Conservation (phyloP, 371 early-diverging fungal species). For the Mortierella sp. region DNA sequence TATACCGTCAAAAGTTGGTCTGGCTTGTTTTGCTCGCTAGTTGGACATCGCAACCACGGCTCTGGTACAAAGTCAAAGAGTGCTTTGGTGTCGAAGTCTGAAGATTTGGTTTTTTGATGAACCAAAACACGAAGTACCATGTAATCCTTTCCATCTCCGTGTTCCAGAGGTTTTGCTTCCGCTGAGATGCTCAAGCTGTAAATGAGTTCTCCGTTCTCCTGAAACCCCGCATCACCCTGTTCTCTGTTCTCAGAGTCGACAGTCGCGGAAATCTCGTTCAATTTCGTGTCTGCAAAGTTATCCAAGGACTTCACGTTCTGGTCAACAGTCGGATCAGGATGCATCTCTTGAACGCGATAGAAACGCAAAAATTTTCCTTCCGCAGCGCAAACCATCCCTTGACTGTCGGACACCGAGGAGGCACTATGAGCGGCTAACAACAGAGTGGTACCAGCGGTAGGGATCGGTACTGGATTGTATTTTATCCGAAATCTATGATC, state of each 20-base stretch:
- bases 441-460: constrained; percentile 25
- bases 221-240: too few relatives aligned
- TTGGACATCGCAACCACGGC: background rate
- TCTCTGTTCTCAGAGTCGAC: too few relatives aligned
- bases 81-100: too few relatives aligned
- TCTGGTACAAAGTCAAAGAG: background rate
- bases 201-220: too few relatives aligned
- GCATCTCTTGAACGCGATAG: background rate
- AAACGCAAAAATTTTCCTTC: constrained; percentile 12
- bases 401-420: constrained; percentile 7
- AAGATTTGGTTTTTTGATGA: too few relatives aligned
- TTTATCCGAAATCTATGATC: constrained; percentile 21
- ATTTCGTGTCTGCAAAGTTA: too few relatives aligned
- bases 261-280: too few relatives aligned
- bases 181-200: too few relatives aligned
- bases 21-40: background rate
- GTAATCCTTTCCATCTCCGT: too few relatives aligned
- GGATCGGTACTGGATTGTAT: constrained; percentile 31
- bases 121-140: too few relatives aligned
- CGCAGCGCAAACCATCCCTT: constrained; percentile 25
- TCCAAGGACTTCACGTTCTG: too few relatives aligned
- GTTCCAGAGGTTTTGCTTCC: too few relatives aligned
- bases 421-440: background rate
- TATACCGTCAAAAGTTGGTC: background rate
- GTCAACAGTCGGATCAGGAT: constrained; percentile 12